Base-by-base conservation (phyloP, 1,284 basidiomycete genomes). In the Trametes versicolor region DNA sequence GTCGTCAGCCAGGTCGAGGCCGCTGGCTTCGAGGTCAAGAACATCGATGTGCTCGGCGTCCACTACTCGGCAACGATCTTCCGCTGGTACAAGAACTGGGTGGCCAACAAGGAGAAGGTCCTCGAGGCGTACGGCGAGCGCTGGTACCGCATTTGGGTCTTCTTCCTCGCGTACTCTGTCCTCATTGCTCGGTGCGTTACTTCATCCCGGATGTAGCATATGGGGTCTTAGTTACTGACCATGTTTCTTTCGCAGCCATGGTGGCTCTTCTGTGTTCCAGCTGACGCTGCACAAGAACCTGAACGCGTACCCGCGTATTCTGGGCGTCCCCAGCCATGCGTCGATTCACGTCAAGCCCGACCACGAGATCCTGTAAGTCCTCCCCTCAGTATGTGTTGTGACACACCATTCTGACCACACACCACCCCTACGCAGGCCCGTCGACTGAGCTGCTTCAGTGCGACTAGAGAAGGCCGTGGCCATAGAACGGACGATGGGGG, bases 251-350 rank as follows among this genome's bases (percentile, higher is more conserved):
- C 68, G 75, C 64, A 90, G 95, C 51, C 93, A 98, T 83, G 96
- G 96, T 39, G 84, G 90, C 27, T 88, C 91, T 10, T 94, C 94
- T 0, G 91, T 97, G 50, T 98, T 97, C 92, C 96, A 98, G 82
- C 90, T 99, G 74, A 98, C 96, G 2, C 81, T 97, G 70, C 96
- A 98, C 85, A 98, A 99, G 84, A 98, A 98, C 85, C 80, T 99
- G 70, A 99, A 99, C 77, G 96, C 92, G 3, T 97, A 91, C 83
- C 95, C 95, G 77, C 92, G 97, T 60, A 88, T 96, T 70, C 87
- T 91, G 57, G 93, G 93, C 45, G 85, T 95, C 39, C 81, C 85
- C 29, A 94, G 87, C 71, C 95, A 97, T 77, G 82, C 82, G 32
- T 90, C 89, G 9, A 90, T 93, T 69, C 90, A 91, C 68, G 85